A percentile compares a stretch with the other conserved stretches of the same genome.
phyloP scores from a whole-genome alignment of 1,284 basidiomycete species.

The Apiotrichum domesticum region DNA sequence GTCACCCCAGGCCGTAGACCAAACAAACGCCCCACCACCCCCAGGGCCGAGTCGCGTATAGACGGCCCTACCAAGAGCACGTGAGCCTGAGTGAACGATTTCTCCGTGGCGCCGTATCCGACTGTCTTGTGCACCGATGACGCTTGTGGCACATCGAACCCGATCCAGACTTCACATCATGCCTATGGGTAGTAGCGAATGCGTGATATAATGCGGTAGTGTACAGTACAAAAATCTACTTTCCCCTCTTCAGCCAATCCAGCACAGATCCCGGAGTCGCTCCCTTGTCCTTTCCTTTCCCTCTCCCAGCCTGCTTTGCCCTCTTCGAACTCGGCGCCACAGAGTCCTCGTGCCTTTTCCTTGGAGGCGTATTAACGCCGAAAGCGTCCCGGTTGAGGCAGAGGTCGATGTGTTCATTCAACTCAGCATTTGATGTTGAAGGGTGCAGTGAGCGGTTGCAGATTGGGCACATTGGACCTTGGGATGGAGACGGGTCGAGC shows the following conservation, averaged over 20 bases:
- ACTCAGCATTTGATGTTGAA: constrained; percentile 32
- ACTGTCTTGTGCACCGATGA: too few relatives aligned
- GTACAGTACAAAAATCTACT: not conserved
- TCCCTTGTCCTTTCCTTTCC: not conserved
- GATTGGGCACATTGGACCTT: constrained; percentile 38
- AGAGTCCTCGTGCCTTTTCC: constrained; percentile 6
- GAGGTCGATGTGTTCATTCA: constrained; percentile 45
- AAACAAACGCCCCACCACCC: too few relatives aligned
- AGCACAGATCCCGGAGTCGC: constrained; percentile 3
- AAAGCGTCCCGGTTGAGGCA: constrained; percentile 41
- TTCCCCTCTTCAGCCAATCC: constrained; percentile 21
- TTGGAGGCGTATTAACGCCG: constrained; percentile 16
- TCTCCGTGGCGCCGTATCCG: too few relatives aligned
- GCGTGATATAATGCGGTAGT: not conserved
- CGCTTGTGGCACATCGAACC: too few relatives aligned
- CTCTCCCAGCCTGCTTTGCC: not conserved
- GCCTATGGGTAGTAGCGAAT: too few relatives aligned
- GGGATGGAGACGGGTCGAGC: constrained; percentile 8
- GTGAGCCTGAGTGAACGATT: too few relatives aligned
- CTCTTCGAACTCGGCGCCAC: not conserved
- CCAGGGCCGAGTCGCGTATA: too few relatives aligned
- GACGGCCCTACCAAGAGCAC: too few relatives aligned
- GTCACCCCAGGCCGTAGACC: too few relatives aligned
- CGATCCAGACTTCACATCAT: too few relatives aligned
- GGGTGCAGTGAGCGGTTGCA: constrained; percentile 28